Evolutionary conservation across 805 yeast species (phyloP), one percentile per base, ranked within the genome.

Genomic region (Candida vartiovaarae): DNA sequence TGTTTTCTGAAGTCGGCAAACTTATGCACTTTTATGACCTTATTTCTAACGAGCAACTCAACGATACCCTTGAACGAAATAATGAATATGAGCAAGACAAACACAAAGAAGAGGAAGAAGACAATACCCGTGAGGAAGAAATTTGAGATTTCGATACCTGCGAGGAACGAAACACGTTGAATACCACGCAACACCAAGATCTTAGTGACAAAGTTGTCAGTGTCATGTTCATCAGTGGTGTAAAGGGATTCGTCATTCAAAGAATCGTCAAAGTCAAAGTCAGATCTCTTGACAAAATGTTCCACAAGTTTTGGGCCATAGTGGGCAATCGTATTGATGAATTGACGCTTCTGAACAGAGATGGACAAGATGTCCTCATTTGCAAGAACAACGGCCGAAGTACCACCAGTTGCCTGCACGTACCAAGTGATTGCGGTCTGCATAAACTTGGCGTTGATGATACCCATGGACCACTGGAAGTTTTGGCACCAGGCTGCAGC

Each of bases 401-500:
- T 61, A 45, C 99, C 99, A 33, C 96, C 96, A 1, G 99, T 93
- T 6, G 96, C 70, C 66, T 91, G 96, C 41, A 91, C 82, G 63
- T 91, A 91, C 99, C 99, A 91, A 61, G 82, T 77, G 51, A 93
- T 83, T 49, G 88, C 84, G 36, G 71, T 63, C 63, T 90, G 96
- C 78, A 91, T 83, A 57, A 89, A 86, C 10, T 66, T 63, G 6
- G 80, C 78, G 42, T 75, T 74, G 55, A 93, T 85, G 51, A 91
- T 82, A 38, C 99, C 99, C 76, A 91, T 76, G 2, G 97, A 81
- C 98, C 98, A 91, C 64, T 79, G 81, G 71, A 93, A 93, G 68
- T 91, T 93, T 65, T 91, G 96, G 30, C 95, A 81, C 99, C 99
- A 91, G 3, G 98, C 90, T 3, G 95, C 88, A 5, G 97, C 98